These are phyloP conservation scores for Triangularia setosa DNA, from an alignment of 2,329 filamentous ascomycete genomes.

Conservation along the genomic window DNA sequence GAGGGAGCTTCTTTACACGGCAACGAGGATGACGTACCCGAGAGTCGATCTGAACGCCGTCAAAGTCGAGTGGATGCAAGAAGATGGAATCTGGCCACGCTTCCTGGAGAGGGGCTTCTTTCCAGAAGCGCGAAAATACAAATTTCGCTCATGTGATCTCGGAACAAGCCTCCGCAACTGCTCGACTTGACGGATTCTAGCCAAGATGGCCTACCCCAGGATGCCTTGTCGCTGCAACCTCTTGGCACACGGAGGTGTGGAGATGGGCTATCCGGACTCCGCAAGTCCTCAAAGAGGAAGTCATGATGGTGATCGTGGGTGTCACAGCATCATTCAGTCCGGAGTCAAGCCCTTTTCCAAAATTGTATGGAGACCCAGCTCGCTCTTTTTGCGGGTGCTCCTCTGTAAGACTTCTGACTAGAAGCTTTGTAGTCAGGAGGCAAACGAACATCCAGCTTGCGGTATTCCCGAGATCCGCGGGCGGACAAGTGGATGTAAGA, in stretches of 20 bases:
- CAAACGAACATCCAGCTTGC: background rate
- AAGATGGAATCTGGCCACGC: slow-evolving; percentile 1
- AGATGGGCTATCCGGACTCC: background rate
- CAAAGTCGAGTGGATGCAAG: background rate
- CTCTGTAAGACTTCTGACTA: background rate
- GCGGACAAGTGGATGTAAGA: background rate
- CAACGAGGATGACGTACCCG: background rate
- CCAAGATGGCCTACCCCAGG: slow-evolving; percentile 4
- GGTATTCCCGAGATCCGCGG: background rate
- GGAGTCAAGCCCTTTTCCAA: background rate
- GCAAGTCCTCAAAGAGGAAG: background rate
- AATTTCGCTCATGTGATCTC: slow-evolving; percentile 10
- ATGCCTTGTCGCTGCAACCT: background rate
- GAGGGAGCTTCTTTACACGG: background rate
- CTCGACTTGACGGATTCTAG: slow-evolving; percentile 5
- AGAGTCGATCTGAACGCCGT: background rate
- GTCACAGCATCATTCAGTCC: background rate
- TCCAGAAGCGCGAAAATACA: background rate
- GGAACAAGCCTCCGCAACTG: slow-evolving; percentile 3
- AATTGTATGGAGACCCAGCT: background rate
- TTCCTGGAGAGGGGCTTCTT: slow-evolving; percentile 3
- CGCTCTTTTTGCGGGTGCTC: background rate
- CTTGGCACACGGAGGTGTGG: background rate
- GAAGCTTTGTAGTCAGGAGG: background rate
- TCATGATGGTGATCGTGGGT: background rate